phyloP scores from a whole-genome alignment of 768 basidiomycete genomes.

The Clavaria fumosa region DNA sequence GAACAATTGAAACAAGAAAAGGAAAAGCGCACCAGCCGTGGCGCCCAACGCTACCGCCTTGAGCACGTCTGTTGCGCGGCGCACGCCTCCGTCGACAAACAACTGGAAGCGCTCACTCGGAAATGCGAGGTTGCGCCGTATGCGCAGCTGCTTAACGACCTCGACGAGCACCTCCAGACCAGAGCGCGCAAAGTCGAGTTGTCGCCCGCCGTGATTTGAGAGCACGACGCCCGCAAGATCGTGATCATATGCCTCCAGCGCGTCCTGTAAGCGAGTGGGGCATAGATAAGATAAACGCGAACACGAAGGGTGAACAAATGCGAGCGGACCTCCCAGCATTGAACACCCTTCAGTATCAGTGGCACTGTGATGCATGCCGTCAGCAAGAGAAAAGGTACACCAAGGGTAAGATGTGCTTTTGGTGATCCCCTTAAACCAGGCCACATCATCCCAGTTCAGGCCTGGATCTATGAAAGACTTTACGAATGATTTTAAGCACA shows the following conservation, averaged over 20 bases:
- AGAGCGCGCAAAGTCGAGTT: constrained; percentile 69
- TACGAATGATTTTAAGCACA: not conserved
- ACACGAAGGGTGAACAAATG: constrained; percentile 2
- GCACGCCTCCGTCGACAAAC: constrained; percentile 89
- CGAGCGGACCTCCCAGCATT: constrained; percentile 8
- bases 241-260: constrained; percentile 66
- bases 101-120: constrained; percentile 73
- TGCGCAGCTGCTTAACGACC: constrained; percentile 58
- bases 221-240: constrained; percentile 66
- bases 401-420: not conserved
- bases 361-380: constrained; percentile 57
- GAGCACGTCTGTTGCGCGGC: constrained; percentile 78
- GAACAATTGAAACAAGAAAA: not conserved
- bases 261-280: constrained; percentile 34
- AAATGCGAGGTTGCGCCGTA: constrained; percentile 50
- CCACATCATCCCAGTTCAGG: not conserved
- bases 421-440: not conserved
- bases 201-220: constrained; percentile 77
- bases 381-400: constrained; percentile 16
- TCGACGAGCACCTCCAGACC: constrained; percentile 85
- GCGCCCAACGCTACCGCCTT: constrained; percentile 83
- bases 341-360: constrained; percentile 69
- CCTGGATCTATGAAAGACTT: constrained; percentile 93
- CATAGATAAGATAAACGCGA: not conserved
- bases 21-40: constrained; percentile 21